Evolutionary conservation across 495 filamentous ascomycete genomes (phyloP).

Genomic region (Choiromyces venosus): DNA sequence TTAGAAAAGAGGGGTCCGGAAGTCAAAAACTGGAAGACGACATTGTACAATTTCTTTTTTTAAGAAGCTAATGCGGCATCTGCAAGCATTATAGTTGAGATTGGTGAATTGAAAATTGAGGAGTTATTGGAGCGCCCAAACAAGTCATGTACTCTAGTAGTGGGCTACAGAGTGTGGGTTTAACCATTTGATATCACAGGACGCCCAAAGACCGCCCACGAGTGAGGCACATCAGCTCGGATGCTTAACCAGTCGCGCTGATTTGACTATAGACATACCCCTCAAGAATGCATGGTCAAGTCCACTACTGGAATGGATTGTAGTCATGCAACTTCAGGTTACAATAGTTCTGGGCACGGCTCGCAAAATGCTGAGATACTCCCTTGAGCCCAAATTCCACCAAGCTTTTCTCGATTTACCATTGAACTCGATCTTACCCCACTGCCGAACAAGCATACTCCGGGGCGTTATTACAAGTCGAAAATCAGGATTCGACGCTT

Average conservation of each 20-base stretch:
- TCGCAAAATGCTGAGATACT: neutral
- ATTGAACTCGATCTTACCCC: neutral
- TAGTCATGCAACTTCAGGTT: neutral
- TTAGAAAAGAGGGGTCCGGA: neutral
- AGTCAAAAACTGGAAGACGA: constrained; percentile 3
- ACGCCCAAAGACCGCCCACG: neutral
- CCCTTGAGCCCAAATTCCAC: neutral
- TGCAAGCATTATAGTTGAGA: neutral
- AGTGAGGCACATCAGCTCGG: neutral
- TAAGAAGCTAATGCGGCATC: neutral
- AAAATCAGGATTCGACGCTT: neutral
- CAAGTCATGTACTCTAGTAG: neutral
- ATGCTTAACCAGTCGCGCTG: neutral
- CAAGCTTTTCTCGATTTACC: neutral
- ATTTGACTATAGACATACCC: neutral
- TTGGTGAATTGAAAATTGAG: neutral
- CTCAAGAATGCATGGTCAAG: neutral
- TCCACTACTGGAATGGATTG: neutral
- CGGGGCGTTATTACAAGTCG: neutral
- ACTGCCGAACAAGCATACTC: neutral
- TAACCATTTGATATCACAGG: neutral
- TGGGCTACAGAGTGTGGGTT: neutral
- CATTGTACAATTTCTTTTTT: neutral
- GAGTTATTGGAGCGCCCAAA: neutral
- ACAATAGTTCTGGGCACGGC: neutral